Percentiles rank a stretch among this genome's conserved stretches.
Conservation (phyloP, 371 early-diverging fungal species). For the Apophysomyces elegans region DNA sequence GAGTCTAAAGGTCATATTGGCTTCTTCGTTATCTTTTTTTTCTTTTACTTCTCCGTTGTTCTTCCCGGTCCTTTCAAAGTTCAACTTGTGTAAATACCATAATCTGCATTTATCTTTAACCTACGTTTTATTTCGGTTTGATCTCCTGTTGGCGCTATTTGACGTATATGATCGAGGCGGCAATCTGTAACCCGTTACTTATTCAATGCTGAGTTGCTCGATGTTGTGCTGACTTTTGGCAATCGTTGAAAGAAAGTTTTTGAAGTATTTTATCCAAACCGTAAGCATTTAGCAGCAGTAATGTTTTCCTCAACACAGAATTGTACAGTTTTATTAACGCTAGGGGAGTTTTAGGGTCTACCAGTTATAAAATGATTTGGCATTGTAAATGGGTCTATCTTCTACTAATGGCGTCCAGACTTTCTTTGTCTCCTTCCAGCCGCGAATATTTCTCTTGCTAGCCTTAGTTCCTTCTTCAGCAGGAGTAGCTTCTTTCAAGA, state of each 20-base stretch:
- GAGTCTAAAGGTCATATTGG: constrained; percentile 16
- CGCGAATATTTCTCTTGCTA: constrained; percentile 58
- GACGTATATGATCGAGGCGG: no score
- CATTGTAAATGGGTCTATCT: constrained; percentile 79
- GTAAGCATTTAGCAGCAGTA: no score
- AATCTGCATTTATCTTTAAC: no score
- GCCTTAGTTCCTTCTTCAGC: constrained; percentile 19
- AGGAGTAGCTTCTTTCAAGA: constrained; percentile 62
- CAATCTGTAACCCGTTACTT: no score
- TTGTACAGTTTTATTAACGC: no score
- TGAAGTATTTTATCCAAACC: no score
- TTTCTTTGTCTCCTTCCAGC: constrained; percentile 67
- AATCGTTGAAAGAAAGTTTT: no score
- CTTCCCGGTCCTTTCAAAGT: background rate
- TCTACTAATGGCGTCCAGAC: constrained; percentile 77
- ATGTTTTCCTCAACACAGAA: no score
- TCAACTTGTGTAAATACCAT: constrained; percentile 9
- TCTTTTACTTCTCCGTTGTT: background rate
- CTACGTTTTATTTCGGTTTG: no score
- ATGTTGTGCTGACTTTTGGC: no score
- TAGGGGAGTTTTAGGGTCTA: constrained; percentile 30
- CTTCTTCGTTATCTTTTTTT: background rate
- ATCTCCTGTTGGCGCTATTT: no score
- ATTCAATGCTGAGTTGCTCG: no score
- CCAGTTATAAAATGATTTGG: constrained; percentile 81